phyloP scores from a whole-genome alignment of 495 filamentous ascomycete genomes.

The Tuber melanosporum region DNA sequence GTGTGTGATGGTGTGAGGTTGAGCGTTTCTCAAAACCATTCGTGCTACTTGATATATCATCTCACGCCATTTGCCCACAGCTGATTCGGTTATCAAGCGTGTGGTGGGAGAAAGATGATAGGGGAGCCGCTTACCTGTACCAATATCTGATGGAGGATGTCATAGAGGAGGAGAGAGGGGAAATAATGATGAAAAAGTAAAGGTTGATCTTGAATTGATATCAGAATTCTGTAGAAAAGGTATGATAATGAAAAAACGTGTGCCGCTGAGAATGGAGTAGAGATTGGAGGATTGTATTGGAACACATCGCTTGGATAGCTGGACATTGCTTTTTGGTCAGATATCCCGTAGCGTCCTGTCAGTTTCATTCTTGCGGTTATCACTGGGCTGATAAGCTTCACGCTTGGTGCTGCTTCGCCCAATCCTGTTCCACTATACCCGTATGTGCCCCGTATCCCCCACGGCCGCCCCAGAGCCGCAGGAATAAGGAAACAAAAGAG shows the following conservation, averaged over 20 bases:
- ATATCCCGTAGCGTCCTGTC: neutral
- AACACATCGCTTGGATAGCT: constrained; percentile 3
- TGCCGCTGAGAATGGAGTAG: neutral
- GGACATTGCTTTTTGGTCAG: neutral
- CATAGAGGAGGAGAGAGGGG: neutral
- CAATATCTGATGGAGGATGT: constrained; percentile 1
- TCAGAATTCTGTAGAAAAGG: neutral
- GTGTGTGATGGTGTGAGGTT: neutral
- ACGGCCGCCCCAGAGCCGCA: neutral
- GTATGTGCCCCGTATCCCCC: neutral
- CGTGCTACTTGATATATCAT: constrained; percentile 3
- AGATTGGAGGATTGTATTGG: constrained; percentile 4
- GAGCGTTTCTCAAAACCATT: neutral
- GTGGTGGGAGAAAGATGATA: neutral
- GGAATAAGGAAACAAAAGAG: neutral
- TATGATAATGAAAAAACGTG: constrained; percentile 4
- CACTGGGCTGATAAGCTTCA: constrained; percentile 2
- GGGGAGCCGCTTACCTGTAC: constrained; percentile 1
- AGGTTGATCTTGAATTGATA: neutral
- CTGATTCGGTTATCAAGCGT: neutral
- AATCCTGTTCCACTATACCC: neutral
- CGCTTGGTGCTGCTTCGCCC: neutral
- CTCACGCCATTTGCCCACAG: neutral
- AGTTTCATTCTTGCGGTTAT: neutral
- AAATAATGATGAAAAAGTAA: neutral